Percentiles rank a stretch among this genome's conserved stretches.
These are phyloP conservation scores for Agrocybe pediades DNA, from an alignment of 768 basidiomycete species.

Conservation along the genomic window DNA sequence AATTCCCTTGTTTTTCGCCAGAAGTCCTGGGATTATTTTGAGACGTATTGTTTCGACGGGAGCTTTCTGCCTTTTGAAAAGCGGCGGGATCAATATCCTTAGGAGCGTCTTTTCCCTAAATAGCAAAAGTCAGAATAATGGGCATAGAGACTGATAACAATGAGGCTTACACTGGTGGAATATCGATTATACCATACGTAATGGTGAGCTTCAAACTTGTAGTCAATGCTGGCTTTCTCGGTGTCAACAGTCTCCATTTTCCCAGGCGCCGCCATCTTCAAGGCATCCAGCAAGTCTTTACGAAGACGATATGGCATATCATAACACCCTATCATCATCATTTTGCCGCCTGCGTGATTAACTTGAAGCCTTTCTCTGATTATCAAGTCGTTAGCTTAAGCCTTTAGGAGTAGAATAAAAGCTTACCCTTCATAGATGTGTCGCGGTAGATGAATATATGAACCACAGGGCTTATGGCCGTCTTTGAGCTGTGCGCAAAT, in stretches of 20 bases:
- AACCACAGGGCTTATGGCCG: too few relatives aligned
- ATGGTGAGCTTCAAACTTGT: constrained; percentile 1
- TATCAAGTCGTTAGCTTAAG: too few relatives aligned
- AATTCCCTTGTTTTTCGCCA: not conserved
- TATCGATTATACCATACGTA: constrained; percentile 10
- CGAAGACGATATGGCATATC: not conserved
- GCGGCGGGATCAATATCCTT: not conserved
- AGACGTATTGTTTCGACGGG: not conserved
- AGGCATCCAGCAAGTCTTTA: not conserved
- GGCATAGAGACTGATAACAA: too few relatives aligned
- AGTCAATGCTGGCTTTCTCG: not conserved
- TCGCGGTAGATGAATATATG: too few relatives aligned
- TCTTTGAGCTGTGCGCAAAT: too few relatives aligned
- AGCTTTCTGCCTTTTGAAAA: not conserved
- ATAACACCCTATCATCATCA: not conserved
- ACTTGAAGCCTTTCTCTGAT: not conserved
- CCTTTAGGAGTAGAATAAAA: too few relatives aligned
- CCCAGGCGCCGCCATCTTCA: not conserved
- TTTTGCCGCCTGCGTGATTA: not conserved
- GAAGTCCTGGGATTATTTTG: not conserved
- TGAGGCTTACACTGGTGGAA: too few relatives aligned
- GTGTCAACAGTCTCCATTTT: not conserved
- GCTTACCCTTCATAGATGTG: too few relatives aligned
- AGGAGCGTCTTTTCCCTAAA: not conserved
- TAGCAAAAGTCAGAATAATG: too few relatives aligned